Evolutionary conservation across 129 eudicot genomes (phyloP).

Genomic region (Chrysanthemum makinoi): DNA sequence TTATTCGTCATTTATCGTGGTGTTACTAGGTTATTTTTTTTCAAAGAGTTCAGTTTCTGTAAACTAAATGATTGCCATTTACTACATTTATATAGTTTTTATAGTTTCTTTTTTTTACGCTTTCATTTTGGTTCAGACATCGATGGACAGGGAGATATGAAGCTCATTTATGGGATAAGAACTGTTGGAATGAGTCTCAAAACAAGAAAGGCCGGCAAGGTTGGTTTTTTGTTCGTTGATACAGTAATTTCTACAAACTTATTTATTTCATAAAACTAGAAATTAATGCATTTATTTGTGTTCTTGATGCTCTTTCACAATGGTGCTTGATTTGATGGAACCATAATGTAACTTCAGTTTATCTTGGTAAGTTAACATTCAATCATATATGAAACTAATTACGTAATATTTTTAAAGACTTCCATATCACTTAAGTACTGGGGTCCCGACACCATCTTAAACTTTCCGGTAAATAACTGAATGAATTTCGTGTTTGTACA

Average conservation of each 20-base stretch:
- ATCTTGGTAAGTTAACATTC: too few relatives aligned
- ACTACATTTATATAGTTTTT: background rate
- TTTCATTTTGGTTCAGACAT: slow-evolving; percentile 40
- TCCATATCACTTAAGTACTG: slow-evolving; percentile 56
- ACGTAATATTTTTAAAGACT: background rate
- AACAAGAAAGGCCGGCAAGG: slow-evolving; percentile 96
- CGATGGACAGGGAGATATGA: slow-evolving; percentile 90
- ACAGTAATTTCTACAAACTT: too few relatives aligned
- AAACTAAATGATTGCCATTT: background rate
- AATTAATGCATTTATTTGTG: too few relatives aligned
- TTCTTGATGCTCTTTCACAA: too few relatives aligned
- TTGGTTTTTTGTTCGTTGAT: background rate
- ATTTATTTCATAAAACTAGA: too few relatives aligned
- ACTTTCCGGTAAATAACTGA: slow-evolving; percentile 61
- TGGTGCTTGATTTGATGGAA: too few relatives aligned
- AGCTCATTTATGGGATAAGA: slow-evolving; percentile 87
- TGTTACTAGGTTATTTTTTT: slow-evolving; percentile 60
- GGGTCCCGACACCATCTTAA: slow-evolving; percentile 77
- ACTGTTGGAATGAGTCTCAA: slow-evolving; percentile 87
- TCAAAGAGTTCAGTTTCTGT: background rate
- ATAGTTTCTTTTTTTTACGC: background rate
- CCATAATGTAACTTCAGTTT: too few relatives aligned
- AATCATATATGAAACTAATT: too few relatives aligned
- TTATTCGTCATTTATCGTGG: slow-evolving; percentile 85
- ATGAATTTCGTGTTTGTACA: background rate